A percentile compares a stretch with the other conserved stretches of the same genome.
Conservation (phyloP, 148 eudicot genomes). For the Heliamphora exappendiculata region DNA sequence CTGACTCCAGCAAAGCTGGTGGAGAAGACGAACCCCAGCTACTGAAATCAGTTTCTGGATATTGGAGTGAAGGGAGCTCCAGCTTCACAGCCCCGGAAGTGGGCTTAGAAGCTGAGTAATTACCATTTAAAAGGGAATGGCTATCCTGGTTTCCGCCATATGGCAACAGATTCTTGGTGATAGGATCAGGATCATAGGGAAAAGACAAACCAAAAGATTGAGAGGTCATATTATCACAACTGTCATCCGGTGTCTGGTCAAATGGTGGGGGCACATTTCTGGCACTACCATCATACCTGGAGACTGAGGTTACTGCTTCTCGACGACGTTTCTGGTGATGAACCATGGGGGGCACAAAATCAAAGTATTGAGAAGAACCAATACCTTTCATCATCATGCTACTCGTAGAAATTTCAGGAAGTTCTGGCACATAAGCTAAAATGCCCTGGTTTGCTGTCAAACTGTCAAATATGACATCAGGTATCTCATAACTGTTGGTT, state of each 20-base stretch:
- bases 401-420: slow-evolving; percentile 13
- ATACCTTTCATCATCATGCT: slow-evolving; percentile 12
- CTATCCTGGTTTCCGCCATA: slow-evolving; percentile 38
- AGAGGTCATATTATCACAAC: slow-evolving; percentile 7
- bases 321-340: slow-evolving; percentile 18
- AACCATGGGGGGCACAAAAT: slow-evolving; percentile 8
- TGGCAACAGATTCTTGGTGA: slow-evolving; percentile 12
- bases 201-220: slow-evolving; percentile 11
- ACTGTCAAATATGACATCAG: slow-evolving; percentile 16
- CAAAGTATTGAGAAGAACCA: slow-evolving; percentile 17
- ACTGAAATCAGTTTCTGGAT: slow-evolving; percentile 22
- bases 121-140: slow-evolving; percentile 24
- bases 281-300: slow-evolving; percentile 19
- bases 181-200: slow-evolving; percentile 13
- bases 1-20: slow-evolving; percentile 57
- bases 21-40: slow-evolving; percentile 35
- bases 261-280: slow-evolving; percentile 21
- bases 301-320: slow-evolving; percentile 11
- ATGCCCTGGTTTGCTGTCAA: slow-evolving; percentile 11
- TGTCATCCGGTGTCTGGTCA: slow-evolving; percentile 10
- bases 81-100: slow-evolving; percentile 12
- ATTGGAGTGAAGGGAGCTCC: slow-evolving; percentile 36
- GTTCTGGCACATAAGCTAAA: slow-evolving; percentile 14
- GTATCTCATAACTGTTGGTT: slow-evolving; percentile 18
- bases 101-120: slow-evolving; percentile 21